These are phyloP conservation scores for Stylonectria norvegica DNA, from an alignment of 2,329 filamentous ascomycete species.

Conservation along the genomic window DNA sequence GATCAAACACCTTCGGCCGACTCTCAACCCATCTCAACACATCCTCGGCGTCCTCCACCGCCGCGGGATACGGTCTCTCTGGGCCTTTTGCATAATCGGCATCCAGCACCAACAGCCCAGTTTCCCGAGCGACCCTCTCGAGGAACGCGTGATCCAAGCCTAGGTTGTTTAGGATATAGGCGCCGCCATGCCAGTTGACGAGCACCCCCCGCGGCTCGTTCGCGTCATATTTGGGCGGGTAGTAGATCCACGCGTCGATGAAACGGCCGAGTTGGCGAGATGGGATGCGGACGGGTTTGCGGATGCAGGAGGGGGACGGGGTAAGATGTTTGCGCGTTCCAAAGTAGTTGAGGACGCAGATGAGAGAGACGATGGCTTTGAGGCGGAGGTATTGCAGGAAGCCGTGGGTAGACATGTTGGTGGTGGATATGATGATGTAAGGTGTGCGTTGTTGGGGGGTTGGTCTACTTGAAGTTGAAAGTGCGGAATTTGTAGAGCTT, in stretches of 20 bases:
- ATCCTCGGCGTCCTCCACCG: slow-evolving; percentile 34
- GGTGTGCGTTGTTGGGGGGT: too few relatives aligned
- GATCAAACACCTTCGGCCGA: slow-evolving; percentile 29
- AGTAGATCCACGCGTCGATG: slow-evolving; percentile 30
- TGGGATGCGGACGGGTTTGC: slow-evolving; percentile 23
- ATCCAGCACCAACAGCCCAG: slow-evolving; percentile 26
- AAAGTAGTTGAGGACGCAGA: slow-evolving; percentile 16
- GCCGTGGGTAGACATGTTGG: slow-evolving; percentile 5
- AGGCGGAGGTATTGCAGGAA: slow-evolving; percentile 15
- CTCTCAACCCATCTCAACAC: slow-evolving; percentile 29
- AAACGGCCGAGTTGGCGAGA: slow-evolving; percentile 25
- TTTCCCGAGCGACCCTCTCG: slow-evolving; percentile 27
- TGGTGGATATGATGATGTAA: too few relatives aligned
- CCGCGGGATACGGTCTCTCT: slow-evolving; percentile 36
- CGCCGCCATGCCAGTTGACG: slow-evolving; percentile 36
- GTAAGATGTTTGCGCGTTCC: slow-evolving; percentile 9
- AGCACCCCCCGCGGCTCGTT: slow-evolving; percentile 24
- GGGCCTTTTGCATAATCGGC: slow-evolving; percentile 41
- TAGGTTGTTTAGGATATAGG: slow-evolving; percentile 33
- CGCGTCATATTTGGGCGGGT: slow-evolving; percentile 5
- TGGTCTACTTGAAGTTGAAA: too few relatives aligned
- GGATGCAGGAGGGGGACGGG: slow-evolving; percentile 6
- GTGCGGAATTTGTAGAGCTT: too few relatives aligned
- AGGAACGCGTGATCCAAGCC: slow-evolving; percentile 40
- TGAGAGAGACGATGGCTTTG: slow-evolving; percentile 11